These are phyloP conservation scores for Phytopythium helicoides DNA, from an alignment of 352 stramenopile species.

Conservation along the genomic window DNA sequence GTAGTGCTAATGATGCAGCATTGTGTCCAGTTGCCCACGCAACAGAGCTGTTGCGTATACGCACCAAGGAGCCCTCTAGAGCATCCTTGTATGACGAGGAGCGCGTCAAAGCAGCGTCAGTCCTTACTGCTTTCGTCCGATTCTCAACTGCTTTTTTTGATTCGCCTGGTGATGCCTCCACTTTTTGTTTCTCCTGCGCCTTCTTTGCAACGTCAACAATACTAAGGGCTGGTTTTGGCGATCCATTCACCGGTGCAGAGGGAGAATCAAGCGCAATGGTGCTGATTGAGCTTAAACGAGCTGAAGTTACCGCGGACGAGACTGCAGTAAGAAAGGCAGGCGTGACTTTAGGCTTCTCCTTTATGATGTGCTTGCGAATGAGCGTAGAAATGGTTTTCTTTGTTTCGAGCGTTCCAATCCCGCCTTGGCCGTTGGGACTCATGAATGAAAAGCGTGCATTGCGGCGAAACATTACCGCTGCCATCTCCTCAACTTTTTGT, in stretches of 20 bases:
- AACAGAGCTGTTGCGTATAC: constrained; percentile 4
- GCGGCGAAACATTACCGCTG: constrained; percentile 27
- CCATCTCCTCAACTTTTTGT: constrained; percentile 46
- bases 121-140: neutral
- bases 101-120: neutral
- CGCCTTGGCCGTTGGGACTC: too few species aligned
- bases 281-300: neutral
- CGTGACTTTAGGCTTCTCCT: constrained; percentile 26
- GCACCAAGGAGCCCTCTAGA: neutral
- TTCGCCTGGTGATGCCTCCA: neutral
- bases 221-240: neutral
- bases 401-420: constrained; percentile 14
- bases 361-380: constrained; percentile 44
- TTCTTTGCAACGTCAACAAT: constrained; percentile 1
- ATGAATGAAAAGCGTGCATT: constrained; percentile 2
- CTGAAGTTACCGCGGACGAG: constrained; percentile 3
- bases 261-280: neutral
- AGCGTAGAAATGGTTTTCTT: constrained; percentile 45
- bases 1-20: neutral
- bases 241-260: neutral
- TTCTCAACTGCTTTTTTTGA: neutral
- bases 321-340: constrained; percentile 16
- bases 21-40: neutral
- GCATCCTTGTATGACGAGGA: neutral
- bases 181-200: neutral